These are phyloP conservation scores for Paramecium sexaurelia DNA, from an alignment of 73 alveolate species.

Conservation along the genomic window DNA sequence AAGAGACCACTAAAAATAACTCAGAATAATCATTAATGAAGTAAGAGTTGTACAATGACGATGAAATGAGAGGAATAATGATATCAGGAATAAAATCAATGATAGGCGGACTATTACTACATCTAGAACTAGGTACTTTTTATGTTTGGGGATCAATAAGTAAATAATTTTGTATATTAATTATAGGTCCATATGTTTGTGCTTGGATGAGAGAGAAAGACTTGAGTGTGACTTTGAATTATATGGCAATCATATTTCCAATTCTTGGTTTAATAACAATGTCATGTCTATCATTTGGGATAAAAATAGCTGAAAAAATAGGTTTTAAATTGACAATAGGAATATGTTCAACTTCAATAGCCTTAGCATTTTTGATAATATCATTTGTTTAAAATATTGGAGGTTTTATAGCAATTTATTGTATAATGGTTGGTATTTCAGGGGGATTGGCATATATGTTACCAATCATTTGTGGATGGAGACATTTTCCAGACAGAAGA, in stretches of 20 bases:
- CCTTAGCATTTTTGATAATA: neutral
- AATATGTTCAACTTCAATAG: neutral
- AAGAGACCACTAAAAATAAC: neutral
- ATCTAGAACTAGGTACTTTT: neutral
- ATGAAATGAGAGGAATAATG: neutral
- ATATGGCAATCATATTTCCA: neutral
- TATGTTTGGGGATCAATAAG: too few relatives aligned
- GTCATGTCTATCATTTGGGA: neutral
- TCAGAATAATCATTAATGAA: neutral
- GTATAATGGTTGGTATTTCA: constrained; percentile 30
- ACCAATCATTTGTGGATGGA: constrained; percentile 66
- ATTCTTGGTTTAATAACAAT: neutral
- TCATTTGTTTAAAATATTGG: neutral
- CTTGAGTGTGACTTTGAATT: neutral
- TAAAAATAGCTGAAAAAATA: neutral
- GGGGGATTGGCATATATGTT: constrained; percentile 51
- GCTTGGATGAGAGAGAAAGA: neutral
- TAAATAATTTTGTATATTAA: too few relatives aligned
- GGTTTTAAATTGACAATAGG: neutral
- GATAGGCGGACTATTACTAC: neutral
- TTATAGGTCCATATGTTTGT: constrained; percentile 18
- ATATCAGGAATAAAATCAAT: too few relatives aligned
- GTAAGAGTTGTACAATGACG: neutral
- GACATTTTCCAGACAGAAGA: constrained; percentile 58
- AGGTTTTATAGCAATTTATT: neutral